Percentiles rank a stretch among this genome's conserved stretches.
These are phyloP conservation scores for Colletotrichum sp. DNA, from an alignment of 2,329 filamentous ascomycete genomes.

Conservation along the genomic window DNA sequence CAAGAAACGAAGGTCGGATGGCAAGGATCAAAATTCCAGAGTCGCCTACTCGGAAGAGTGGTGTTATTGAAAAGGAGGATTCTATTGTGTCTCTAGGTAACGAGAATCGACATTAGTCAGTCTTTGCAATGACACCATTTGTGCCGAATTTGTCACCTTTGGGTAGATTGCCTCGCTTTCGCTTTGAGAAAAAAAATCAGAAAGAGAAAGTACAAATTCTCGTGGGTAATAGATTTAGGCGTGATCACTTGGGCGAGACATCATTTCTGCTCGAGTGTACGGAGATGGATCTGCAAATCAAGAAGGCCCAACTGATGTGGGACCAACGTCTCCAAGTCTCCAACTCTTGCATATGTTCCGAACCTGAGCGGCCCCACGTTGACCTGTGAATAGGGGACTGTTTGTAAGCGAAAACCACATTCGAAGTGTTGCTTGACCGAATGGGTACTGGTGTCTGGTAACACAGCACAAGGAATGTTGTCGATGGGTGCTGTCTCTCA, in stretches of 20 bases:
- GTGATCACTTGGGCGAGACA: not conserved
- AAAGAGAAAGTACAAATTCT: not conserved
- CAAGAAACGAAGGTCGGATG: not conserved
- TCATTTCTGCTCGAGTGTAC: not conserved
- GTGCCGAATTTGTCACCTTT: not conserved
- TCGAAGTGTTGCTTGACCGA: no score
- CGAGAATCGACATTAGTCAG: not conserved
- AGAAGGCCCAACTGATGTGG: not conserved
- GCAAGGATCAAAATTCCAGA: not conserved
- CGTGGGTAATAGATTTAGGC: fast-evolving
- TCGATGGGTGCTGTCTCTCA: no score
- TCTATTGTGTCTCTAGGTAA: not conserved
- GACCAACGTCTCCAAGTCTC: not conserved
- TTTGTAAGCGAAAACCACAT: not conserved
- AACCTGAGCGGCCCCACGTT: not conserved
- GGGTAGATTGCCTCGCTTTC: not conserved
- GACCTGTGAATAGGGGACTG: not conserved
- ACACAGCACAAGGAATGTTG: not conserved
- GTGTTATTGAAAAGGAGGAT: not conserved
- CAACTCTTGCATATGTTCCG: not conserved
- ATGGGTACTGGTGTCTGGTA: not conserved
- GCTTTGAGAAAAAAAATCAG: not conserved
- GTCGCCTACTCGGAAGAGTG: not conserved
- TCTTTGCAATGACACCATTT: not conserved
- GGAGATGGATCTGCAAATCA: not conserved